Evolutionary conservation across 2,329 filamentous ascomycete species (phyloP).

Genomic region (Diaporthe capsici): DNA sequence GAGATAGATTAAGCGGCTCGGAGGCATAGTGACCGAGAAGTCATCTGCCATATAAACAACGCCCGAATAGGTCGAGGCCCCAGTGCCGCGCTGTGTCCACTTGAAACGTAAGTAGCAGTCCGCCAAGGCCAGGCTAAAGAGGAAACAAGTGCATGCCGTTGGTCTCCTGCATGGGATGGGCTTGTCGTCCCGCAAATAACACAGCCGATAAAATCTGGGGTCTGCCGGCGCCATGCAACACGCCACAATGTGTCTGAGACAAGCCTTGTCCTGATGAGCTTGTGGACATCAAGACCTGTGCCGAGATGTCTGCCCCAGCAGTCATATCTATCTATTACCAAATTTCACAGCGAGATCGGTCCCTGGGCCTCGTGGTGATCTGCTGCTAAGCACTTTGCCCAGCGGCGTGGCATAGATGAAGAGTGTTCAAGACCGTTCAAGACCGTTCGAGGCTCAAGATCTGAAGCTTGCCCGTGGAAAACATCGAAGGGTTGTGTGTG

Average conservation of each 20-base stretch:
- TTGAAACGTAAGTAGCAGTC: constrained; percentile 33
- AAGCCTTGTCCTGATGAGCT: constrained; percentile 22
- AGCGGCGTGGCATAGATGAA: constrained; percentile 1
- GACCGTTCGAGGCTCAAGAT: background rate
- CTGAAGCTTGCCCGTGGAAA: background rate
- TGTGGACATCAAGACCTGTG: constrained; percentile 18
- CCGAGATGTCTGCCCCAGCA: constrained; percentile 19
- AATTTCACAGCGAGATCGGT: background rate
- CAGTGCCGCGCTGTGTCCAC: constrained; percentile 23
- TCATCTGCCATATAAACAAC: constrained; percentile 37
- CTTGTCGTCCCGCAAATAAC: constrained; percentile 3
- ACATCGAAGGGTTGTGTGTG: background rate
- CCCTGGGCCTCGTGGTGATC: constrained; percentile 8
- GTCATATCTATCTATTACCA: background rate
- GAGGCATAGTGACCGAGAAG: constrained; percentile 36
- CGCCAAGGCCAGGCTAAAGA: constrained; percentile 26
- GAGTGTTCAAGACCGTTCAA: background rate
- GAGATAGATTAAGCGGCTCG: constrained; percentile 38
- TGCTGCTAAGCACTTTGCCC: constrained; percentile 27
- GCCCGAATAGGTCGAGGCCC: constrained; percentile 30
- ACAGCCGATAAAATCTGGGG: constrained; percentile 18
- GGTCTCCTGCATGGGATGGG: constrained; percentile 14
- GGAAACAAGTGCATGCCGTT: constrained; percentile 6
- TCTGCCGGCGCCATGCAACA: constrained; percentile 27
- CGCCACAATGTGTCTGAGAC: constrained; percentile 31